Evolutionary conservation across 2,329 filamentous ascomycete species (phyloP), one percentile per base, ranked within the genome.

Genomic region (Colletotrichum lindemuthianum): DNA sequence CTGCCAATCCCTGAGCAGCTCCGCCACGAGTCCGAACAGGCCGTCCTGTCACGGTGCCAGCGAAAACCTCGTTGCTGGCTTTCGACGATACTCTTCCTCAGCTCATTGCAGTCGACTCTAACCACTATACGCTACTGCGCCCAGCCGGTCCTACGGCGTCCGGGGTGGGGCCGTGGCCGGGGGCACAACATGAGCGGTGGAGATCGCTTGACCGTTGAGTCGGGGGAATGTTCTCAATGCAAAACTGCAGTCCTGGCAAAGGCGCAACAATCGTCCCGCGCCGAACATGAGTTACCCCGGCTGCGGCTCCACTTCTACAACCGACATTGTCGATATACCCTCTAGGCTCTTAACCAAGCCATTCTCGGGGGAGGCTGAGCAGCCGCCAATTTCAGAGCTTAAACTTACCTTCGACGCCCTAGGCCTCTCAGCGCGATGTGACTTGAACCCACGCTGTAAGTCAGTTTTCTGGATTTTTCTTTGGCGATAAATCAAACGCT

Each of bases 201-300:
- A 61, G 32, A 56, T 56, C 61, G 47, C 13, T n/a, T 16, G 32
- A 33, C 49, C 56, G 55, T 49, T 37, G 52, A 52, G 47, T 56
- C 45, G 61, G 50, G 34, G 8, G n/a, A 56, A 60, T 24, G 50
- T 11, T 24, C 39, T 45, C 36, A 41, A 6, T 56, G 47, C 47
- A 65, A 56, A 40, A 40, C 47, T 47, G 34, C 15, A 13, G n/a
- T 50, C 58, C 61, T 40, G 58, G 51, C 47, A 49, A 60, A 51
- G 61, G 58, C 16, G 37, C 47, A 65, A 65, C 45, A 47, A 32
- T 65, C 61, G 40, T 47, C 37, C 61, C 61, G 61, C 51, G 8
- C n/a, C 51, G 51, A 51, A 51, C 37, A 32, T 47, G 44, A 65
- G 50, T 65, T 61, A 52, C 47, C 48, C 61, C 58, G 61, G 40